Evolutionary conservation across 805 yeast species (phyloP), one percentile per base, ranked within the genome.

Genomic region (Candida multigemmis): DNA sequence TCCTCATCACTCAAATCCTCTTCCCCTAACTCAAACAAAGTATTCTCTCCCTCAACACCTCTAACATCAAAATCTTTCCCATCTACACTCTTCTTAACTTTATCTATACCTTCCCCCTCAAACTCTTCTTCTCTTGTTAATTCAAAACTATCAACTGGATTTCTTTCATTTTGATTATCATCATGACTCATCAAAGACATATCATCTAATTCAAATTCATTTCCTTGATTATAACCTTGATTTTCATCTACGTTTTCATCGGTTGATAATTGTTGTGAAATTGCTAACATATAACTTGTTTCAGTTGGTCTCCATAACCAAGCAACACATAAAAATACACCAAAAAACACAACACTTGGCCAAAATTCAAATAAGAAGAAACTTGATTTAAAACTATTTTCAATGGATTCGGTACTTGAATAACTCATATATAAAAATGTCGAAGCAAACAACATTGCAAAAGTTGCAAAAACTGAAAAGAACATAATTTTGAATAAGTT

Each of bases 291-390:
- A 45, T 87, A 82, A 32, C 95, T 86, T 21, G 94, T 85, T 41
- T 81, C 91, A 0, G 96, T 89, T 28, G 99, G 99, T 54, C 98
- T 78, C 98, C 98, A 91, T 36, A 91, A 71, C 61, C 86, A 74
- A 4, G 95, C 83, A 37, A 91, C 67, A 7, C 86, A 72, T 42
- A 79, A 70, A 50, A 91, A 87, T 20, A 87, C 87, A 25, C 77
- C 56, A 46, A 82, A 84, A 57, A 85, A 91, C 9, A 86, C 78
- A 25, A 85, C 68, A 25, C 94, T 77, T 21, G 96, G 94, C 96
- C 97, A 87, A 60, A 94, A 93, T 42, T 89, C 96, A 23, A 79
- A 68, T 28, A 85, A 56, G 44, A 91, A 85, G 62, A 84, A 87
- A 45, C 93, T 74, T 23, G 84, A 72, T 56, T 87, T 83, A 98